phyloP scores from a whole-genome alignment of 2,329 filamentous ascomycete species.

The Teratosphaeria gauchensis region DNA sequence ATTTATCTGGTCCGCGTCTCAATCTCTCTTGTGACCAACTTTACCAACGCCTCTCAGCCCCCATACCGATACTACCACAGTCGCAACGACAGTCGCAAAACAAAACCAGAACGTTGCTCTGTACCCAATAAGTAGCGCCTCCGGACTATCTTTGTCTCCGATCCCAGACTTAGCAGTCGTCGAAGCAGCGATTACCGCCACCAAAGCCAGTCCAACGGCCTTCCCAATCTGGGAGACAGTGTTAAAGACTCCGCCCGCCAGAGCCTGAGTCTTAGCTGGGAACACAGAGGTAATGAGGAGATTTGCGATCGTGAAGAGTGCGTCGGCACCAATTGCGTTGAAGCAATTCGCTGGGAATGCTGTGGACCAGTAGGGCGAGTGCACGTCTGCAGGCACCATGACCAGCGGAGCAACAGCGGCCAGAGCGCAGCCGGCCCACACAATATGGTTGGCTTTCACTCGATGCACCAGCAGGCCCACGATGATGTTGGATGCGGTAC shows the following conservation, averaged over 20 bases:
- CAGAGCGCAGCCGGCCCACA: slow-evolving; percentile 30
- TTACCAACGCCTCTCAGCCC: slow-evolving; percentile 36
- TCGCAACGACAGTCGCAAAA: slow-evolving; percentile 28
- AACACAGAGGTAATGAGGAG: slow-evolving; percentile 35
- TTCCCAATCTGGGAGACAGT: slow-evolving; percentile 35
- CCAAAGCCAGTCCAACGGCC: slow-evolving; percentile 30
- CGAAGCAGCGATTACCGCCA: slow-evolving; percentile 28
- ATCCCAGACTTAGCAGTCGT: slow-evolving; percentile 13
- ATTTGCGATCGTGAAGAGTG: slow-evolving; percentile 35
- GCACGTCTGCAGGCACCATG: slow-evolving; percentile 37
- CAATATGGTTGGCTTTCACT: slow-evolving; percentile 34
- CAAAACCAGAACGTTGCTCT: slow-evolving; percentile 34
- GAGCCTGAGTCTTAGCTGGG: slow-evolving; percentile 31
- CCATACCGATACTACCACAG: slow-evolving; percentile 26
- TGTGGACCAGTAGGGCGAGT: slow-evolving; percentile 38
- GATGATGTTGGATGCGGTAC: slow-evolving; percentile 33
- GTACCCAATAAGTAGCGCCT: slow-evolving; percentile 33
- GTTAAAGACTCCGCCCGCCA: slow-evolving; percentile 39
- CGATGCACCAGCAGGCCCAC: slow-evolving; percentile 40
- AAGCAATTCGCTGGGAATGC: slow-evolving; percentile 35
- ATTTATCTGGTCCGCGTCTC: not conserved
- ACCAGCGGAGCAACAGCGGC: slow-evolving; percentile 32
- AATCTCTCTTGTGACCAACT: slow-evolving; percentile 34
- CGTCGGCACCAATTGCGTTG: slow-evolving; percentile 35
- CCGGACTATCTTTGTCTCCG: slow-evolving; percentile 22